A percentile compares a stretch with the other conserved stretches of the same genome.
Conservation (phyloP, 805 yeast genomes). For the Schwanniomyces occidentalis region DNA sequence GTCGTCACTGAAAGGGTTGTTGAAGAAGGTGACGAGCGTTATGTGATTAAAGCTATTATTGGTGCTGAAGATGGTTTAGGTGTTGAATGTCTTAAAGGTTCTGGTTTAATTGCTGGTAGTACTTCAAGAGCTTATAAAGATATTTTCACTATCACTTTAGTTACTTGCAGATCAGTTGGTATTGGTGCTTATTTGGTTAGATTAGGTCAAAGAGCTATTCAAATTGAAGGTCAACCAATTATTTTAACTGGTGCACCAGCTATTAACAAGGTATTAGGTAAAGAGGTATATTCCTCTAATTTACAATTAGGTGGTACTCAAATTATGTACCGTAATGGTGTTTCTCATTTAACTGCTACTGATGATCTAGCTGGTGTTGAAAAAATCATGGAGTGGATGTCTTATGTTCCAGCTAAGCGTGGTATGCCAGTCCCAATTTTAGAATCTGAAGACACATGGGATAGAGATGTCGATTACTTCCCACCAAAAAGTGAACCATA, state of each 20-base stretch:
- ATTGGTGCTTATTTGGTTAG: slow-evolving; percentile 98
- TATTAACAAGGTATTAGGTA: slow-evolving; percentile 91
- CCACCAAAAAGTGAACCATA: slow-evolving; percentile 75
- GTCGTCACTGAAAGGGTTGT: slow-evolving; percentile 78
- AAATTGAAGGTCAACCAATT: slow-evolving; percentile 98
- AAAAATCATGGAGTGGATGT: slow-evolving; percentile 92
- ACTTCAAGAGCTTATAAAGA: slow-evolving; percentile 97
- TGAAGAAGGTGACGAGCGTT: slow-evolving; percentile 81
- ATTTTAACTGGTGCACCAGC: slow-evolving; percentile 99
- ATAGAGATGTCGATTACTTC: slow-evolving; percentile 80
- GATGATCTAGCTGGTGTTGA: slow-evolving; percentile 97
- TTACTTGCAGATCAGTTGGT: slow-evolving; percentile 99
- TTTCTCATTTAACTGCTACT: slow-evolving; percentile 93
- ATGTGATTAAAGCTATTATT: slow-evolving; percentile 77
- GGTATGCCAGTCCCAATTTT: slow-evolving; percentile 88
- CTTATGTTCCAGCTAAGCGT: slow-evolving; percentile 90
- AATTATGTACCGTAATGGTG: slow-evolving; percentile 98
- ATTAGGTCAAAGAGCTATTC: slow-evolving; percentile 98
- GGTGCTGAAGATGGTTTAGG: slow-evolving; percentile 97
- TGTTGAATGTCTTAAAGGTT: slow-evolving; percentile 97
- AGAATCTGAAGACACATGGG: slow-evolving; percentile 85
- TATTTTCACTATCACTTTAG: slow-evolving; percentile 95
- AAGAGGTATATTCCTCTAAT: slow-evolving; percentile 96
- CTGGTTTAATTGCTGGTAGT: slow-evolving; percentile 98
- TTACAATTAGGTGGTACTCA: slow-evolving; percentile 99